These are phyloP conservation scores for Telfairia occidentalis DNA, from an alignment of 331 rosid species.

Conservation along the genomic window DNA sequence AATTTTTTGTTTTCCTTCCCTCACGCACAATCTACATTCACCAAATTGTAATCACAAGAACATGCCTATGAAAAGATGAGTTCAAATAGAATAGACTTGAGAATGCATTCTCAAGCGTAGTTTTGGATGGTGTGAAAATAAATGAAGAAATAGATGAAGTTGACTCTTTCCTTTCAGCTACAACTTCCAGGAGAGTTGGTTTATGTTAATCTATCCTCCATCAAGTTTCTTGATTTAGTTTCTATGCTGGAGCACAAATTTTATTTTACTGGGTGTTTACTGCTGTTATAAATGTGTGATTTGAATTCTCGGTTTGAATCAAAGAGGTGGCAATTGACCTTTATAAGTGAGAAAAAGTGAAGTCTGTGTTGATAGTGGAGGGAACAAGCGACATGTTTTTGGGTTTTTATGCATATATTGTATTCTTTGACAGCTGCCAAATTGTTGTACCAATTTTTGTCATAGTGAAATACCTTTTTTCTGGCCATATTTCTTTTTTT, in stretches of 20 bases:
- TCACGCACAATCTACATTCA: neutral
- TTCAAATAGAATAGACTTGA: neutral
- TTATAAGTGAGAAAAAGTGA: neutral
- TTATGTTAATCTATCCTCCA: neutral
- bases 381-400: neutral
- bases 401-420: neutral
- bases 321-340: neutral
- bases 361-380: neutral
- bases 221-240: neutral
- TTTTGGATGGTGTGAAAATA: neutral
- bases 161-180: neutral
- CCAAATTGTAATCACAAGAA: neutral
- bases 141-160: neutral
- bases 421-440: neutral
- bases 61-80: neutral
- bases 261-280: neutral
- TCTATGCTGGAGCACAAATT: neutral
- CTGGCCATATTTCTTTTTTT: neutral
- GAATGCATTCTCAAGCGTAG: neutral
- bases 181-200: neutral
- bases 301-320: neutral
- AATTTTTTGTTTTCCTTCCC: neutral
- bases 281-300: neutral
- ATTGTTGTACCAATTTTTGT: neutral
- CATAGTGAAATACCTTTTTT: neutral